Evolutionary conservation across 176 grass and related monocot genomes (phyloP).

Genomic region (Calamus simplicifolius): DNA sequence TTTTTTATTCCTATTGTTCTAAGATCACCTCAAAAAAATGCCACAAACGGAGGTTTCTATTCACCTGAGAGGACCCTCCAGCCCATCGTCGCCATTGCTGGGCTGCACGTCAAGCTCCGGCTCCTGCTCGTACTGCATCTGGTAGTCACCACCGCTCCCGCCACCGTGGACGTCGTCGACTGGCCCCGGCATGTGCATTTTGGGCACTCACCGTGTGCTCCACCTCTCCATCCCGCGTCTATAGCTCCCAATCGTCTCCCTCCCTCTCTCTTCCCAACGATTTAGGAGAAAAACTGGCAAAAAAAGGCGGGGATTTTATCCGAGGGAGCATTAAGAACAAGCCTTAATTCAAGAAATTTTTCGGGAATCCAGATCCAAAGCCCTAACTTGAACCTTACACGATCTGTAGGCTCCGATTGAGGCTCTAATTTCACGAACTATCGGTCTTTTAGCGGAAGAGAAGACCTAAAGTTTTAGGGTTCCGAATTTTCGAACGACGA

Average conservation of each 20-base stretch:
- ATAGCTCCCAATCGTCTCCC: neutral
- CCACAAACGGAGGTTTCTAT: neutral
- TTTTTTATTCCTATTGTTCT: too few species aligned
- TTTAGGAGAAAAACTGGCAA: too few species aligned
- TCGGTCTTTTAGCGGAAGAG: neutral
- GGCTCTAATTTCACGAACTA: too few species aligned
- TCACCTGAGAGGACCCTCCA: conserved; percentile 48
- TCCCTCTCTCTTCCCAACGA: too few species aligned
- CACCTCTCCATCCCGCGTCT: neutral
- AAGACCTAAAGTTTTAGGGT: conserved; percentile 17
- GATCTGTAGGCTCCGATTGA: too few species aligned
- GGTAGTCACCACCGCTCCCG: neutral
- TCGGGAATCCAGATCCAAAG: too few species aligned
- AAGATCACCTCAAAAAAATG: neutral
- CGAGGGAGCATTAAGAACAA: too few species aligned
- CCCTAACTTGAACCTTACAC: too few species aligned
- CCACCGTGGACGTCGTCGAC: neutral
- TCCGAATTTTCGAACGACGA: conserved; percentile 1
- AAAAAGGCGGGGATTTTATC: too few species aligned
- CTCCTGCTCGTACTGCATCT: conserved; percentile 55
- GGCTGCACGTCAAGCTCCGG: conserved; percentile 14
- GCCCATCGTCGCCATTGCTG: conserved; percentile 26
- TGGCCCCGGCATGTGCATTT: neutral
- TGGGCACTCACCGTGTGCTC: neutral
- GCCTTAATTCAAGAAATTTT: too few species aligned